Evolutionary conservation across 257 asterid species (phyloP), one percentile per base, ranked within the genome.

Genomic region (Solanum dulcamara): DNA sequence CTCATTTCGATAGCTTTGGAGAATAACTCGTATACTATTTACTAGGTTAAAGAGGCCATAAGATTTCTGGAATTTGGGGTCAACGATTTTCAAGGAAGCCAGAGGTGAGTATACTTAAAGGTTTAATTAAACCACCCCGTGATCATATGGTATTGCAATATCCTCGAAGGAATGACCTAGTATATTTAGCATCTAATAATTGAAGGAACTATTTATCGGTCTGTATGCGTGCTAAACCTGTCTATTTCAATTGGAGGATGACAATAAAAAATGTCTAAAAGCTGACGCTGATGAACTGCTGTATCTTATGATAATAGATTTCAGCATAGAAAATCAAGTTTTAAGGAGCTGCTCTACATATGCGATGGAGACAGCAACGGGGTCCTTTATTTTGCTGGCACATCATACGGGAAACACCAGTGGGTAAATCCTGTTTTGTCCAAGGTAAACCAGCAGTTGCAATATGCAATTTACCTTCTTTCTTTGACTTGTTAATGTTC

Each of bases 291-390:
- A 84, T 85, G 33, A 57, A 48, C 40, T 88, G 82, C 30, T 55
- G 40, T 84, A 37, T 60, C 37, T 51, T 59, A n/a, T 81, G 90
- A 90, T 62, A 85, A 81, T 87, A 95, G 94, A 88, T 95, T 90
- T 92, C 96, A 89, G 85, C 98, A 97, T 79, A 89, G 99, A 81
- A 92, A 91, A 84, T 94, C 98, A 13, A 97, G 99, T 89, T 97
- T 90, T 83, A 95, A 92, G 91, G 98, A 97, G 90, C 98, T 90
- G 44, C 99, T 95, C 85, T 94, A 92, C 91, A 95, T 97, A 89
- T 90, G 98, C 44, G 95, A 97, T 66, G 99, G 99, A 66, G 98
- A 95, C 84, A 93, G 97, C 93, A 97, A 97, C 10, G 99, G 99
- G 38, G 95, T 94, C 64, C 86, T 97, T 90, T 92, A 92, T 91